Evolutionary conservation across 805 yeast species (phyloP), one percentile per base, ranked within the genome.

Genomic region (Yamadazyma nakazawae): DNA sequence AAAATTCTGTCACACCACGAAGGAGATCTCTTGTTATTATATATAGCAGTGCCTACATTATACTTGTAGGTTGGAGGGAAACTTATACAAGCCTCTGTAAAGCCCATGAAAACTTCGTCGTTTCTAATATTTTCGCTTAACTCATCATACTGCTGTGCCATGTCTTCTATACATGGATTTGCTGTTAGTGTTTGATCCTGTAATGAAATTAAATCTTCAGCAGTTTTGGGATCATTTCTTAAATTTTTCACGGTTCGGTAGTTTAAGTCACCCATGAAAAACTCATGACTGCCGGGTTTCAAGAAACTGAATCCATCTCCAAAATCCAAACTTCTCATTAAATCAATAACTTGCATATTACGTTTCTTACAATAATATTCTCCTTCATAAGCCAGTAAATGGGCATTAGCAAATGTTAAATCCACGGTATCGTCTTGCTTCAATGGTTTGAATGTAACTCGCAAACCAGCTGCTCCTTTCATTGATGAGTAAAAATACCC

Each of bases 1-100:
- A 91, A 61, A 5, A 91, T 78, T 44, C 98, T 67, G 61, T 91
- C 98, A 64, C 97, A 90, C 96, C 96, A 91, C 6, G 96, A 84
- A 0, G 97, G 95, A 1, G 70, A 67, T 46, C 97, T 71, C 53
- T 81, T 82, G 1, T 61, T 36, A 49, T 79, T 78, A 61, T 79
- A 86, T 9, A 66, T 63, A n/a, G 75, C 72, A 0, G 82, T 71
- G 28, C 79, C 76, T 1, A 74, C 48, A 42, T 64, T 62, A 60
- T 71, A 87, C 64, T 91, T 91, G 69, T 85, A 91, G 0, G 96
- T 86, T 10, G 96, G 97, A n/a, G 68, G 70, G 61, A 91, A 91
- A 0, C 56, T 55, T 13, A 91, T 74, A n/a, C 67, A 59, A 0
- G 81, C 74, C 64, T 91, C 98, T 1, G 68, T 60, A 54, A 90